These are phyloP conservation scores for Vickermania ingenoplastis DNA, from an alignment of 208 protist species.

Conservation along the genomic window DNA sequence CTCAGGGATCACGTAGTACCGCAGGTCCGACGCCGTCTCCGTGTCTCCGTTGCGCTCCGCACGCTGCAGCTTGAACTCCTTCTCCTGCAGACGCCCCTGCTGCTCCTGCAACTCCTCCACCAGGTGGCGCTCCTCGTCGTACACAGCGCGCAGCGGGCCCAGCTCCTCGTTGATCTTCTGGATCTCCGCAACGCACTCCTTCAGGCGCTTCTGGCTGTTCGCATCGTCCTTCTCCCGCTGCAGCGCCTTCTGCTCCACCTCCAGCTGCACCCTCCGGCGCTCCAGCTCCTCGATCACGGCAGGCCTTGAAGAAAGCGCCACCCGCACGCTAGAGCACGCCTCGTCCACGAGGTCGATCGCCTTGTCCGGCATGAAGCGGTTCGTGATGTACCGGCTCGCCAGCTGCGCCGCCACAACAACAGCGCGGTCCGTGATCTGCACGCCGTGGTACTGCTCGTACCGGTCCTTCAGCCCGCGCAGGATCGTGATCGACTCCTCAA, in stretches of 20 bases:
- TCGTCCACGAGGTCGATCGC: constrained; percentile 97
- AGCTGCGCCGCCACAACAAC: constrained; percentile 55
- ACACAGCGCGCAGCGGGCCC: constrained; percentile 67
- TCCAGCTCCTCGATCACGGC: constrained; percentile 92
- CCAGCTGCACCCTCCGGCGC: constrained; percentile 68
- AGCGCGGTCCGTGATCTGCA: constrained; percentile 51
- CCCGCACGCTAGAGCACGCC: constrained; percentile 80
- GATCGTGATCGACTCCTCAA: constrained; percentile 94
- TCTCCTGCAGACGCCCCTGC: constrained; percentile 85
- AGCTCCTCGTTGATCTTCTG: constrained; percentile 69
- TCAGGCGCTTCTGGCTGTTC: constrained; percentile 49
- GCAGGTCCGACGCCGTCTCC: constrained; percentile 88
- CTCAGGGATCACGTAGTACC: constrained; percentile 95
- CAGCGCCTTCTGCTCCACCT: constrained; percentile 90
- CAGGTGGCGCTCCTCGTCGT: constrained; percentile 68
- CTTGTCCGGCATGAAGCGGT: constrained; percentile 95
- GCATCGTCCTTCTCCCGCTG: constrained; percentile 89
- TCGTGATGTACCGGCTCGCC: constrained; percentile 90
- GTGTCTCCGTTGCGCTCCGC: constrained; percentile 90
- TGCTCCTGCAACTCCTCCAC: constrained; percentile 83
- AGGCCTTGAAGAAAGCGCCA: constrained; percentile 93
- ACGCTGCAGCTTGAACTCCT: constrained; percentile 80
- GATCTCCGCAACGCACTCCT: constrained; percentile 64
- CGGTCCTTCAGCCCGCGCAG: constrained; percentile 85
- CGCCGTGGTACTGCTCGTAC: constrained; percentile 73